Percentiles rank a stretch among this genome's conserved stretches.
Conservation (phyloP, 805 yeast genomes). For the Torulaspora gathmanii region DNA sequence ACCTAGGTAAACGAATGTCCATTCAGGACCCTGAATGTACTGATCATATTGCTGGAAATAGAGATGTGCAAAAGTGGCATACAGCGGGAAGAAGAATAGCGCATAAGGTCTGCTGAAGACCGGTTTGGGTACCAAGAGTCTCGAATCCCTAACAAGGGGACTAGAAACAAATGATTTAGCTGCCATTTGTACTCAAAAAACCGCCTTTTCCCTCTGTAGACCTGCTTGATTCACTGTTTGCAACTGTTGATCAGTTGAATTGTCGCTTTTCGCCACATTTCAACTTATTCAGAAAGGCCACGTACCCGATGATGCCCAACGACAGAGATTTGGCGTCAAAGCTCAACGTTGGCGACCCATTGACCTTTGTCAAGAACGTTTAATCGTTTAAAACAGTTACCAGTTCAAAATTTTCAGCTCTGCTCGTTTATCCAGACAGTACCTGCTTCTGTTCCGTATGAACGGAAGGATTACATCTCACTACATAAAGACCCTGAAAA, state of each 20-base stretch:
- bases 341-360: neutral
- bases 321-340: neutral
- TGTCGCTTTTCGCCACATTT: slow-evolving; percentile 8
- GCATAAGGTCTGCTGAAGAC: slow-evolving; percentile 64
- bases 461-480: no score
- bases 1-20: slow-evolving; percentile 89
- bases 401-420: no score
- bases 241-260: neutral
- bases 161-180: slow-evolving; percentile 51
- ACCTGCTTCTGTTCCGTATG: no score
- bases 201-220: neutral
- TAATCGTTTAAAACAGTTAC: neutral
- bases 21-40: slow-evolving; percentile 83
- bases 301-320: slow-evolving; percentile 4
- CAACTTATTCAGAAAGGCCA: neutral
- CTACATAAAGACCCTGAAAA: neutral
- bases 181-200: slow-evolving; percentile 15
- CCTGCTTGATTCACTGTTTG: neutral
- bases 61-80: slow-evolving; percentile 66
- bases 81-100: slow-evolving; percentile 73
- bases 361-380: neutral
- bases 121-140: slow-evolving; percentile 67
- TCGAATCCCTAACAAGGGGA: slow-evolving; percentile 66
- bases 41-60: slow-evolving; percentile 67
- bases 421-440: no score